Percentiles rank a stretch among this genome's conserved stretches.
These are phyloP conservation scores for Mesembryanthemum crystallinum DNA, from an alignment of 148 eudicot genomes.

Conservation along the genomic window DNA sequence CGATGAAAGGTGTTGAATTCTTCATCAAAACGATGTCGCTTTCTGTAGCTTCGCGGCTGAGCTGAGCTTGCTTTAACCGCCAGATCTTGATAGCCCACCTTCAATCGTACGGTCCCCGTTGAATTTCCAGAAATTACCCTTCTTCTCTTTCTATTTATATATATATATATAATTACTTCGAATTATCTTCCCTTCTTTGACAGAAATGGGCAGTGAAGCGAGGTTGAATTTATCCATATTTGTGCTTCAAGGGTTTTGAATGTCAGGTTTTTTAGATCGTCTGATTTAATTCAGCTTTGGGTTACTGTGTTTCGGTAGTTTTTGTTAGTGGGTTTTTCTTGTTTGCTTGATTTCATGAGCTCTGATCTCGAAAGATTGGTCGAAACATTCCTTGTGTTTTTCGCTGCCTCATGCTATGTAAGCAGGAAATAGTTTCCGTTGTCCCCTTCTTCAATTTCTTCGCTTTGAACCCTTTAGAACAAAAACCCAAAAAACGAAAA, in stretches of 20 bases:
- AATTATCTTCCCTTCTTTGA: too few species aligned
- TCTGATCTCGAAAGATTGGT: conserved; percentile 25
- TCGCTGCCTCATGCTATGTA: conserved; percentile 26
- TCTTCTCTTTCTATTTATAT: background rate
- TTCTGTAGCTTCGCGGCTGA: background rate
- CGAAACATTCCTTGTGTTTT: conserved; percentile 25
- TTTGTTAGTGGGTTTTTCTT: background rate
- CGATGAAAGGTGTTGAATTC: background rate
- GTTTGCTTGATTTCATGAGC: conserved; percentile 14
- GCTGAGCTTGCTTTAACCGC: conserved; percentile 13
- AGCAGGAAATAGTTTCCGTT: conserved; percentile 12
- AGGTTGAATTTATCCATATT: background rate
- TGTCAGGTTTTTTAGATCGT: conserved; percentile 15
- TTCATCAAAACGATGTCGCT: conserved; percentile 5
- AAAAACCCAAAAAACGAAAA: background rate
- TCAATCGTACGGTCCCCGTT: conserved; percentile 8
- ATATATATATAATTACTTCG: too few species aligned
- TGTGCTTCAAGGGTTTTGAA: conserved; percentile 9
- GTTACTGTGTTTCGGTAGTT: conserved; percentile 11
- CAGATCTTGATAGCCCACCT: conserved; percentile 26
- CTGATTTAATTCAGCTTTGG: background rate
- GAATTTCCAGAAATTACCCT: background rate
- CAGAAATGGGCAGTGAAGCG: conserved; percentile 15
- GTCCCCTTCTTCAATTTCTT: background rate
- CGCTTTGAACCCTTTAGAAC: background rate